phyloP scores from a whole-genome alignment of 768 basidiomycete genomes.

The Fomitopsis pulvina region DNA sequence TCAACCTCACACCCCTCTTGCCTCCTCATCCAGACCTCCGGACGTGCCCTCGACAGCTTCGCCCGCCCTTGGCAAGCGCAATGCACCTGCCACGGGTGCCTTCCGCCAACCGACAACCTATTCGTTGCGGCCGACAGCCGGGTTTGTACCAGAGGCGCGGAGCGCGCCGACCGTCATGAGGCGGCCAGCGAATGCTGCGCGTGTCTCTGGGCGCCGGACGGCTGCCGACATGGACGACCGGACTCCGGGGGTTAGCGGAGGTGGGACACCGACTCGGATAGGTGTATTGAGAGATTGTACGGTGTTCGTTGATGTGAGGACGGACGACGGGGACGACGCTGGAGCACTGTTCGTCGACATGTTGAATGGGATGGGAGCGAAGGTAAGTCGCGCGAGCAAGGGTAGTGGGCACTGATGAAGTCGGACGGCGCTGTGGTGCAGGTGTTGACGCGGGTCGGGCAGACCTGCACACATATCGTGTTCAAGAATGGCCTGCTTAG shows the following conservation, averaged over 20 bases:
- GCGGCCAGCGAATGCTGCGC: slow-evolving; percentile 3
- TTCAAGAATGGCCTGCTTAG: slow-evolving; percentile 77
- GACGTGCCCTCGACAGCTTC: slow-evolving; percentile 4
- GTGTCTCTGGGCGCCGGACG: slow-evolving; percentile 6
- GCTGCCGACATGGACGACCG: slow-evolving; percentile 21
- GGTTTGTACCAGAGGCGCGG: no score
- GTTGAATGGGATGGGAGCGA: slow-evolving; percentile 73
- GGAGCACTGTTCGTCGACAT: slow-evolving; percentile 79
- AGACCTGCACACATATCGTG: slow-evolving; percentile 77
- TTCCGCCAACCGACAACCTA: slow-evolving; percentile 3
- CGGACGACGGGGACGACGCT: slow-evolving; percentile 72
- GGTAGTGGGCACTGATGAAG: neutral
- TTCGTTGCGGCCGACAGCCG: neutral
- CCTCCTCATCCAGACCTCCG: slow-evolving; percentile 7
- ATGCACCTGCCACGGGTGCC: slow-evolving; percentile 12
- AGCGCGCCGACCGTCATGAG: slow-evolving; percentile 11
- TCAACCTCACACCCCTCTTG: slow-evolving; percentile 21
- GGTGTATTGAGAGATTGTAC: slow-evolving; percentile 65
- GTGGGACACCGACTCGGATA: slow-evolving; percentile 21
- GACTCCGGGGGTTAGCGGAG: slow-evolving; percentile 18
- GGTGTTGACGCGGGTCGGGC: slow-evolving; percentile 61
- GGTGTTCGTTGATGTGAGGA: slow-evolving; percentile 80
- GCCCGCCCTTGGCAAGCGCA: slow-evolving; percentile 14
- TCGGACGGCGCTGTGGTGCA: slow-evolving; percentile 18
- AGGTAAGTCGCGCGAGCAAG: slow-evolving; percentile 41